phyloP scores from a whole-genome alignment of 495 filamentous ascomycete genomes.

The Halenospora varia region DNA sequence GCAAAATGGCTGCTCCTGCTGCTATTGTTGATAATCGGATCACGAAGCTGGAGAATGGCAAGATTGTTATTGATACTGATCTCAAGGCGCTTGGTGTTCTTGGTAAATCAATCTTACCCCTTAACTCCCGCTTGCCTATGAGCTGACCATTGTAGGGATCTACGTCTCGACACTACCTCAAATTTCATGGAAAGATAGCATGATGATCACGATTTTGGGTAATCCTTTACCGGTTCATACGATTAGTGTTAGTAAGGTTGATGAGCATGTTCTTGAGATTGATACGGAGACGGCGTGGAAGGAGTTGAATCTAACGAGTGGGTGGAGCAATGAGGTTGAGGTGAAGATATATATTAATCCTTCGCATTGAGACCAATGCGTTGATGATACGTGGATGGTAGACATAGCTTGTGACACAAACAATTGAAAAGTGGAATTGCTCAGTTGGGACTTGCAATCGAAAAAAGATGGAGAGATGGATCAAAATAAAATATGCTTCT shows the following conservation, averaged over 20 bases:
- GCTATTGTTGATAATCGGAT: conserved; percentile 62
- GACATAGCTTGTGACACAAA: no score
- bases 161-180: conserved; percentile 65
- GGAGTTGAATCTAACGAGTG: conserved; percentile 61
- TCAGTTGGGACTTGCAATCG: no score
- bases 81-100: conserved; percentile 80
- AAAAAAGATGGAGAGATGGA: no score
- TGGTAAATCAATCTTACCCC: conserved; percentile 41
- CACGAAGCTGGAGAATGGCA: conserved; percentile 51
- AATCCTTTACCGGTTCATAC: conserved; percentile 61
- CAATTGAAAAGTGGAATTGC: no score
- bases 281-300: conserved; percentile 79
- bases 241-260: conserved; percentile 52
- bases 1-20: conserved; percentile 85
- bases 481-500: no score
- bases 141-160: conserved; percentile 41
- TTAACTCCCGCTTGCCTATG: neutral
- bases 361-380: neutral
- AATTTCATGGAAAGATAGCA: conserved; percentile 55
- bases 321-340: conserved; percentile 82
- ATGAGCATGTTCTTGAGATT: conserved; percentile 63
- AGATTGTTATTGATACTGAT: conserved; percentile 56
- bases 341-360: conserved; percentile 58
- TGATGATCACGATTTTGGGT: conserved; percentile 75
- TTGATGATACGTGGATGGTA: no score